Base-by-base conservation (phyloP, 140 eudicot species). In the Bidens hawaiensis region DNA sequence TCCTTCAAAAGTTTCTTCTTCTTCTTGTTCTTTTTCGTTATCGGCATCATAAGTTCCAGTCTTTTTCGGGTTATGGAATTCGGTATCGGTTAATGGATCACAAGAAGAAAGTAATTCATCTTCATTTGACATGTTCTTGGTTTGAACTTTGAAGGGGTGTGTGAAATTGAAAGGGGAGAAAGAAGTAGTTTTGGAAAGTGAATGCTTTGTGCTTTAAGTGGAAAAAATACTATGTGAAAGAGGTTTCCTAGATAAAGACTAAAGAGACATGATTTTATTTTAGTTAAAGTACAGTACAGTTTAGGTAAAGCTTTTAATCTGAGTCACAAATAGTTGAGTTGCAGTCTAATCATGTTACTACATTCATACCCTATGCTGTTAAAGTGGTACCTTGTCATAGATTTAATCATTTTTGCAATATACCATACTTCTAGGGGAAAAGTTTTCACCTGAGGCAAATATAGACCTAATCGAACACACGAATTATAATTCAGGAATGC, bases 191-290 rank as follows among this genome's bases (percentile, higher is more conserved):
- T 73, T 47, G 78, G 68, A 57, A 73, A 57, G 68, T 57, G 78
- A 73, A 73, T 65, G 78, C 63, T 60, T 66, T 66, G 78, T 74
- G 78, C 74, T 74, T 74, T 66, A 66, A 74, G 73, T 74, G 78
- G 78, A 64, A 74, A 71, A 71, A 74, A 65, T 66, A 65, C 74
- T 66, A 74, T 34, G 78, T 58, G 74, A 73, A 73, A 58, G 40
- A 58, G 73, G 30, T 57, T 31, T 65, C 78, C 49, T 38, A 73
- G 56, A 66, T 66, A 48, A 66, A 57, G 73, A 65, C 53, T 72
- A 56, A 66, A 66, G 63, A 47, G 17, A 66, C 38, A 57, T 59
- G 53, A 34, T 36, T 66, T 66, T 57, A 34, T 36, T 66, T 66
- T 57, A 73, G 68, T 43, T 74, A 66, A 74, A 74, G 78, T 74